Base-by-base conservation (phyloP, 345 rosid genomes). In the Ceriops tagal region DNA sequence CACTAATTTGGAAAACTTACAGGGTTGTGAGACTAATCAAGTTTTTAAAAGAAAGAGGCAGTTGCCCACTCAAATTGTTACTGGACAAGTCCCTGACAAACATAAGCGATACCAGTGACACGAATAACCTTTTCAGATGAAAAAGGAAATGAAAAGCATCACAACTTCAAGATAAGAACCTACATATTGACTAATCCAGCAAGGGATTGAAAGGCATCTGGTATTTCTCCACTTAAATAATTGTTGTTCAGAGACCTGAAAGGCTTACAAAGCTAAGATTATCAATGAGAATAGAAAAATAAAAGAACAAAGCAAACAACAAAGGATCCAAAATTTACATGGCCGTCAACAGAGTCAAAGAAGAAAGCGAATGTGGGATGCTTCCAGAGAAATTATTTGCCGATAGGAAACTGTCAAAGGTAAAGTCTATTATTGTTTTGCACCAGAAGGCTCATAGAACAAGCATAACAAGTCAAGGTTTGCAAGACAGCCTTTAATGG, bases 231-330 rank as follows among this genome's bases (percentile, higher is more conserved):
- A 53, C 86, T 89, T 71, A 96, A 83, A 68, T 22, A 77, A 74
- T 96, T 96, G 79, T 78, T 60, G 39, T 90, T 92, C 75, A 96
- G 77, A 61, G 97, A 92, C 93, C 99, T 96, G 89, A 71, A 74
- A 62, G 58, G 49, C 52, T 68, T n/a, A 47, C 69, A 78, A 58
- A 74, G 61, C 4, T 37, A 16, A 21, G 47, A 66, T 53, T 1
- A n/a, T 60, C 43, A 11, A 62, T 47, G 31, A 65, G 13, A 49
- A 21, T 8, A 57, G 56, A 31, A 16, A 47, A 65, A 32, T 69
- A 21, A 32, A 35, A 70, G 52, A 66, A 20, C 66, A 66, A 39
- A 15, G 13, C 32, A 58, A 61, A 57, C 21, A 35, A 63, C 52
- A 47, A 15, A 11, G 58, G 60, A 39, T 21, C 34, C 28, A 56